Evolutionary conservation across 225 moss, liverwort and hornwort genomes (phyloP).

Genomic region (Takakia lepidozioides): DNA sequence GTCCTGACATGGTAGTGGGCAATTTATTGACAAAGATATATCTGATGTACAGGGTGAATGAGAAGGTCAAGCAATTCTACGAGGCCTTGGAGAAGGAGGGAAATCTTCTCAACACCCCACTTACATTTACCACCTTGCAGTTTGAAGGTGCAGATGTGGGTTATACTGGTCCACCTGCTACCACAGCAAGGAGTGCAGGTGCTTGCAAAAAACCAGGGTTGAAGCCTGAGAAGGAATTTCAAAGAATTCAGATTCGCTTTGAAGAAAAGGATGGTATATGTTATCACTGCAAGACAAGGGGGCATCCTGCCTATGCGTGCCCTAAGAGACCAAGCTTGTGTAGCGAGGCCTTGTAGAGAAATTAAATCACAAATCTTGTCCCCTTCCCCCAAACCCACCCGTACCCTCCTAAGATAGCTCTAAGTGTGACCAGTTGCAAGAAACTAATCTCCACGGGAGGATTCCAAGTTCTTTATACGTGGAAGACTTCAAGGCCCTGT

Average conservation of each 20-base stretch:
- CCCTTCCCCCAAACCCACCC: no score
- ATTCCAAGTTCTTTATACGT: no score
- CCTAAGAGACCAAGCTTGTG: neutral
- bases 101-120: slow-evolving; percentile 5
- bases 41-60: slow-evolving; percentile 18
- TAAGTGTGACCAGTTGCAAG: no score
- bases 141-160: neutral
- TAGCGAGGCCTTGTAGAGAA: no score
- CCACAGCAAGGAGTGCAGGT: neutral
- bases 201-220: neutral
- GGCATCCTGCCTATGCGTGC: slow-evolving; percentile 20
- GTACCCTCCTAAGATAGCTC: no score
- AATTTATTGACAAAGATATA: no score
- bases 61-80: slow-evolving; percentile 30
- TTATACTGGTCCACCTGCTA: neutral
- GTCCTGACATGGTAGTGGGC: neutral
- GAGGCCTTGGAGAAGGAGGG: slow-evolving; percentile 22
- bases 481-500: no score
- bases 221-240: no score
- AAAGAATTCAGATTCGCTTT: slow-evolving; percentile 7
- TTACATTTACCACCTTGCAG: slow-evolving; percentile 9
- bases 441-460: no score
- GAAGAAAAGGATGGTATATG: slow-evolving; percentile 6
- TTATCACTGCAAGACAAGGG: slow-evolving; percentile 16
- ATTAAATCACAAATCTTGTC: no score